phyloP scores from a whole-genome alignment of 208 protist species.

The Crithidia acanthocephali region DNA sequence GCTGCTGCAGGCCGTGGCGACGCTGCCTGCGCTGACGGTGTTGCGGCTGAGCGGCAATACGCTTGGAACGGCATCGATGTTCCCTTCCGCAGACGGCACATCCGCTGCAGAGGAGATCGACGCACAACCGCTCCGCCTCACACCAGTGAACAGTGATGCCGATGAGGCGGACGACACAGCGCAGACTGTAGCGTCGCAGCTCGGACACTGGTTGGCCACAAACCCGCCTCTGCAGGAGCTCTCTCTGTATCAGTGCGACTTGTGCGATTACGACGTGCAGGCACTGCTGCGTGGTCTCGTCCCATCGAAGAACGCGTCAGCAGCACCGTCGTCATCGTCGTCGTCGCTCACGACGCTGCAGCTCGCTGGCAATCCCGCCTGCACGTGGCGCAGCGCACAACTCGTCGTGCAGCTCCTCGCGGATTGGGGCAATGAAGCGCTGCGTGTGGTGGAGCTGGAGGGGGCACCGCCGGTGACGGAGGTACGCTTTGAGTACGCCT shows the following conservation, averaged over 20 bases:
- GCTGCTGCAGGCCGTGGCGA: conserved; percentile 27
- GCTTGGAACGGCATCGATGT: conserved; percentile 29
- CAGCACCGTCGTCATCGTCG: neutral
- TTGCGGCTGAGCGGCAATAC: conserved; percentile 68
- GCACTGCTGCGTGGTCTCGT: conserved; percentile 46
- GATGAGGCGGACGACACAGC: neutral
- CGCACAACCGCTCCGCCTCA: too few species aligned
- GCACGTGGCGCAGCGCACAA: conserved; percentile 29
- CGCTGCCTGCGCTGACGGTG: conserved; percentile 34
- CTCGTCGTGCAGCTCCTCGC: conserved; percentile 24
- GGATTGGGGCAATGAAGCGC: conserved; percentile 14
- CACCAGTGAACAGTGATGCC: neutral
- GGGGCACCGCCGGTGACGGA: conserved; percentile 20
- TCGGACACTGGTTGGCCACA: conserved; percentile 42
- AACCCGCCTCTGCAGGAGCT: conserved; percentile 53
- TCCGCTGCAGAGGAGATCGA: conserved; percentile 18
- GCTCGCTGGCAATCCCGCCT: conserved; percentile 27
- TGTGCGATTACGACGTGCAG: conserved; percentile 61
- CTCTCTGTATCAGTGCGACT: conserved; percentile 63
- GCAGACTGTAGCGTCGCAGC: conserved; percentile 12
- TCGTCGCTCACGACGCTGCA: conserved; percentile 12
- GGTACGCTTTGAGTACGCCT: conserved; percentile 36
- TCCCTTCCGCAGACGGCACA: too few species aligned
- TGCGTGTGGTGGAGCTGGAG: conserved; percentile 25
- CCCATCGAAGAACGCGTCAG: neutral